Evolutionary conservation across 768 basidiomycete species (phyloP), one percentile per base, ranked within the genome.

Genomic region (Sutorius australiensis): DNA sequence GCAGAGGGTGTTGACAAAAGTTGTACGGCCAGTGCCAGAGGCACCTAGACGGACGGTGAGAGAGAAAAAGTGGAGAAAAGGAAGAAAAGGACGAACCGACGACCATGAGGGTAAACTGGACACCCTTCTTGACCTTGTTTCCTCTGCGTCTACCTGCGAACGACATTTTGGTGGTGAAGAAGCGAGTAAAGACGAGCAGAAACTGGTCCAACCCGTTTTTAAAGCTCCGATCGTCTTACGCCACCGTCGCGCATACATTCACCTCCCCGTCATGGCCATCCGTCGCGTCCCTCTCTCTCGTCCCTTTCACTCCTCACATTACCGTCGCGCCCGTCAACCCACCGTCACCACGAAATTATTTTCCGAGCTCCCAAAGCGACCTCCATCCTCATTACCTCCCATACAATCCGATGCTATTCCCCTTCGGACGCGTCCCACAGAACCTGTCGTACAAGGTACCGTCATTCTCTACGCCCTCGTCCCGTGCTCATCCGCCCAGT

Each of bases 1-100:
- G 79, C 94, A 95, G 54, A 99, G 90, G 46, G 97, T 99, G 79
- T 99, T 99, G 69, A 99, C 93, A 65, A 99, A 98, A 52, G 95
- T 99, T 53, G 95, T 98, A 52, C 94, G 89, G 56, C 94, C 94
- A 48, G 94, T 95, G 41, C 95, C 95, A 73, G 94, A 97, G 53
- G 94, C 90, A 77, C 95, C 95, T 98, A 62, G 28, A n/a, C 36
- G 56, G 60, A 57, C 44, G 5, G 50, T 57, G 53, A 57, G 55
- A 28, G 16, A 27, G 33, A 8, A 14, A 37, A 14, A 14, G 33
- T 3, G 12, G 13, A 43, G 0, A 10, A 2, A 14, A 10, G 5
- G 12, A 14, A 39, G 36, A 34, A 51, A 52, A 2, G 10, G 34
- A 82, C 92, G 66, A 57, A 95, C 95, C 95, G 67, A 95, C 93